Percentiles rank a stretch among this genome's conserved stretches.
Conservation (phyloP, 257 asterid species). For the Solanum pennellii region DNA sequence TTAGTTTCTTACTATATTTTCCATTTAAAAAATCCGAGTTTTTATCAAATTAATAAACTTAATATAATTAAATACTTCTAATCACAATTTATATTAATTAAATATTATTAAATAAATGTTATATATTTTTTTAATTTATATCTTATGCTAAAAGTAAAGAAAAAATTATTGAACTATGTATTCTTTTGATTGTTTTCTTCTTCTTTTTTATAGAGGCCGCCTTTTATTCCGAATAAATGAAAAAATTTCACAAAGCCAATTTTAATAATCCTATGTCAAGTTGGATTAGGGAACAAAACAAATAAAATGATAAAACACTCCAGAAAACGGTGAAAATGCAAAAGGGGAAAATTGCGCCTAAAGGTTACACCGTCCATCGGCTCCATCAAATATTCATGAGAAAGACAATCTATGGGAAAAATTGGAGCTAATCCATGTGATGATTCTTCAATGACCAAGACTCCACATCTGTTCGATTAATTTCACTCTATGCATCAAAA, state of each 20-base stretch:
- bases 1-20: neutral
- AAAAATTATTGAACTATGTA: neutral
- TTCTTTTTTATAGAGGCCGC: neutral
- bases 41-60: too few species aligned
- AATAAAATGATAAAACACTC: neutral
- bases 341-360: neutral
- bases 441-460: neutral
- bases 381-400: too few species aligned
- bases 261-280: neutral
- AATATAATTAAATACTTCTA: too few species aligned
- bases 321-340: neutral
- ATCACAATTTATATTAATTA: too few species aligned
- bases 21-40: too few species aligned
- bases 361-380: accelerated
- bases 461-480: neutral
- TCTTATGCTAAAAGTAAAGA: neutral
- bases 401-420: too few species aligned
- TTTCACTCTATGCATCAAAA: neutral
- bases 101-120: too few species aligned
- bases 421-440: neutral
- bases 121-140: too few species aligned
- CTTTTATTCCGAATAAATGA: too few species aligned
- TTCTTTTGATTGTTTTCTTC: neutral
- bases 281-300: neutral
- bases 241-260: neutral